Base-by-base conservation (phyloP, 768 basidiomycete genomes). In the Daedaleopsis nitida region DNA sequence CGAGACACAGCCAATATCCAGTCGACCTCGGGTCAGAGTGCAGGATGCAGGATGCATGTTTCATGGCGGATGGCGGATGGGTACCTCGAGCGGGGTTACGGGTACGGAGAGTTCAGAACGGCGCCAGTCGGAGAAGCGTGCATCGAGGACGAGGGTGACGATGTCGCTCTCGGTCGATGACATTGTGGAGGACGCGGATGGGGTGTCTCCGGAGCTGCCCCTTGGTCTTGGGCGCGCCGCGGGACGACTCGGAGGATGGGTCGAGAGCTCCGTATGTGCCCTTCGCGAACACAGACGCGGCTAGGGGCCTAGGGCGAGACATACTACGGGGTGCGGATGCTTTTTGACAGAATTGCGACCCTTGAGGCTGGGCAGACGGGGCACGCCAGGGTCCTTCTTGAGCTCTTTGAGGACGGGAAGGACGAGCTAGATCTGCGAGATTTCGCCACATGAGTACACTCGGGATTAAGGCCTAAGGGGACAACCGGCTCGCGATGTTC, bases 151-250 rank as follows among this genome's bases (percentile, higher is more conserved):
- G 39, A 91, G 88, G 47, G 98, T 81, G 52, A 98, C 76, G 35
- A 99, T 91, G 71, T 98, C 96, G 65, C 91, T 89, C 69, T 95
- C 82, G 65, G n/a, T 97, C 95, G 61, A 98, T 89, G 48, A 99
- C 96, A 76, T 92, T 94, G 75, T 94, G 87, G 23, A 98, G 75
- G 1, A 88, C 81, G 42, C 90, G 86, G n/a, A n/a, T n/a, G 50
- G 94, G 92, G 66, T 92, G 82, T 57, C 83, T 81, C 34, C 88
- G 84, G 27, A 86, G 71, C 64, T 91, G 89, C 66, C 90, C 87
- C 65, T 83, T 89, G 8, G 86, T 88, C 71, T 83, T 88, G 38
- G 71, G 71, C 8, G 63, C 58, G 9, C 61, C 58, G 9, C 68
- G 69, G 27, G 65, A 56, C 0, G n/a, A n/a, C n/a, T n/a, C n/a